phyloP scores from a whole-genome alignment of 2,329 filamentous ascomycete genomes.

The Paraconiothyrium sp. region DNA sequence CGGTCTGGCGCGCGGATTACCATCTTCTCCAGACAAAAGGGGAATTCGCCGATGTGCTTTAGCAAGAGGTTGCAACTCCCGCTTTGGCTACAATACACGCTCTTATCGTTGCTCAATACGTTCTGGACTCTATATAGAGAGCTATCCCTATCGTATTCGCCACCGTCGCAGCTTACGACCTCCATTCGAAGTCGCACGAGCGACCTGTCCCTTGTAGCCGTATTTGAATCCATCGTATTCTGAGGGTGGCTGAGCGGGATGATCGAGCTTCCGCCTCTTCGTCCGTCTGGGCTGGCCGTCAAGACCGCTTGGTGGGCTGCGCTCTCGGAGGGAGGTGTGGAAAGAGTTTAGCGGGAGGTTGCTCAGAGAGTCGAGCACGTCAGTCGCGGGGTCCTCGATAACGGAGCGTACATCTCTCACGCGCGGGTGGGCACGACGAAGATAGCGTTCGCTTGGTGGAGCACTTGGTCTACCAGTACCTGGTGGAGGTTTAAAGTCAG shows the following conservation, averaged over 20 bases:
- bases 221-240: constrained; percentile 70
- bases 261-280: constrained; percentile 53
- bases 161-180: constrained; percentile 88
- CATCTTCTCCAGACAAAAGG: constrained; percentile 85
- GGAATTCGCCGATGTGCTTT: constrained; percentile 79
- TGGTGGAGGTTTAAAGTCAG: background rate
- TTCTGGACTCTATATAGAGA: constrained; percentile 68
- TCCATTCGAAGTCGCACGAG: constrained; percentile 85
- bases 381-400: constrained; percentile 33
- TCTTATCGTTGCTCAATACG: constrained; percentile 80
- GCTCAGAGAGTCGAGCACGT: constrained; percentile 35
- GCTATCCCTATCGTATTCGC: constrained; percentile 69
- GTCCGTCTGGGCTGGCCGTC: constrained; percentile 34
- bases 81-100: constrained; percentile 91
- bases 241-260: constrained; percentile 35
- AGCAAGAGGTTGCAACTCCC: constrained; percentile 87
- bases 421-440: constrained; percentile 44
- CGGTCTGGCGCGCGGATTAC: constrained; percentile 84
- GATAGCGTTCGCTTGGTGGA: constrained; percentile 48
- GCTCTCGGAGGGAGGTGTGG: constrained; percentile 26
- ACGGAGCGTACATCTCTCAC: constrained; percentile 36
- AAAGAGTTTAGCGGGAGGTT: constrained; percentile 33
- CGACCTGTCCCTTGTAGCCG: constrained; percentile 86
- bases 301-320: constrained; percentile 35
- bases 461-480: constrained; percentile 41